Evolutionary conservation across 805 yeast species (phyloP).

Genomic region (Suhomyces pyralidae): DNA sequence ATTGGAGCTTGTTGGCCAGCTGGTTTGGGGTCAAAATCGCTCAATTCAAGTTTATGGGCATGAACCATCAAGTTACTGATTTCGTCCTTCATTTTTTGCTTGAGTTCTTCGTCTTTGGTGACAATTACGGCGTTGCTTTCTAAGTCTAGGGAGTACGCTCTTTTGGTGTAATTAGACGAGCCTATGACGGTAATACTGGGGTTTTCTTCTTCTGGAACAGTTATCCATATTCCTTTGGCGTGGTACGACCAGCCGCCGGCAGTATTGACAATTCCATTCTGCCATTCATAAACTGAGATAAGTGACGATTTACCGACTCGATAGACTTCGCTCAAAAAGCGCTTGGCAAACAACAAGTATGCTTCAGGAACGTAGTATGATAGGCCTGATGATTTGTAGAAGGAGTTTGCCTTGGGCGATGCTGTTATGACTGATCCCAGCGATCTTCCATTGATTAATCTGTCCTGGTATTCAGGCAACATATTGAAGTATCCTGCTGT

Average conservation of each 20-base stretch:
- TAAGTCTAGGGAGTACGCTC: conserved; percentile 84
- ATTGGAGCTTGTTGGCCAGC: background rate
- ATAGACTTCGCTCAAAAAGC: conserved; percentile 56
- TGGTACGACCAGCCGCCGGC: conserved; percentile 95
- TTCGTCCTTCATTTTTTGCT: conserved; percentile 57
- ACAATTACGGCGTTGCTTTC: conserved; percentile 83
- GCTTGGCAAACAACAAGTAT: conserved; percentile 69
- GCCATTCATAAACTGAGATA: conserved; percentile 78
- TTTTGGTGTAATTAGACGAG: conserved; percentile 86
- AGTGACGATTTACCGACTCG: conserved; percentile 36
- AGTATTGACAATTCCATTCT: conserved; percentile 76
- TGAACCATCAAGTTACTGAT: conserved; percentile 54
- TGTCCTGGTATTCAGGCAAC: conserved; percentile 65
- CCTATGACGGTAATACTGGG: conserved; percentile 86
- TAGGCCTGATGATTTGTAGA: conserved; percentile 78
- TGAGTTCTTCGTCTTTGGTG: conserved; percentile 63
- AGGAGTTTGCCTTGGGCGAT: conserved; percentile 90
- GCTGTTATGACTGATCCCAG: conserved; percentile 80
- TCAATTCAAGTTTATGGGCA: conserved; percentile 50
- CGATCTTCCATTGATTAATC: conserved; percentile 57
- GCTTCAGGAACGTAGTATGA: conserved; percentile 84
- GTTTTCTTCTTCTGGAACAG: conserved; percentile 48
- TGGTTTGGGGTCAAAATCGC: conserved; percentile 52
- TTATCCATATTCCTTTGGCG: conserved; percentile 92
- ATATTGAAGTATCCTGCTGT: conserved; percentile 97